A percentile compares a stretch with the other conserved stretches of the same genome.
phyloP scores from a whole-genome alignment of 805 yeast species.

The Sugiyamaella chiloensis region DNA sequence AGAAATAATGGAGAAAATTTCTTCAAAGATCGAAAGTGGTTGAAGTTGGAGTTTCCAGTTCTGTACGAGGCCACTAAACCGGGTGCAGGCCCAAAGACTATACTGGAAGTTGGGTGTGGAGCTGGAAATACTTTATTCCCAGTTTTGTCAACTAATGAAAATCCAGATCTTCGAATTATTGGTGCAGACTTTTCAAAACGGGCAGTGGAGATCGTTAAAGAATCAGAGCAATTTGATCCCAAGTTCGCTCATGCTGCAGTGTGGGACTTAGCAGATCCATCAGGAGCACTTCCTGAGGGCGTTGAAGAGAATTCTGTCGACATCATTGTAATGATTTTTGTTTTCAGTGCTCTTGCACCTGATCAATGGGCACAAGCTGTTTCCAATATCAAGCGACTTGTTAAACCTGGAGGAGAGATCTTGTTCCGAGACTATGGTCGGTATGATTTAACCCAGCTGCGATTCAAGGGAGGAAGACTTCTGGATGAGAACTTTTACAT shows the following conservation, averaged over 20 bases:
- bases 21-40: conserved; percentile 95
- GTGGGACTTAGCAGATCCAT: conserved; percentile 89
- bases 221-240: conserved; percentile 56
- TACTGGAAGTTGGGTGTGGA: conserved; percentile 95
- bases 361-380: conserved; percentile 86
- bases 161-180: conserved; percentile 64
- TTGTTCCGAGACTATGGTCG: conserved; percentile 93
- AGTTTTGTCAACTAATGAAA: conserved; percentile 74
- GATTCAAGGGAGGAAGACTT: conserved; percentile 84
- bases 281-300: conserved; percentile 75
- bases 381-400: conserved; percentile 58
- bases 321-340: conserved; percentile 91
- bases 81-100: conserved; percentile 65
- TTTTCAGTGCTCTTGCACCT: conserved; percentile 89
- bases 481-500: conserved; percentile 92
- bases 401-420: conserved; percentile 92
- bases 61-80: conserved; percentile 73
- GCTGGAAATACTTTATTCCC: conserved; percentile 98
- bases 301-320: conserved; percentile 80
- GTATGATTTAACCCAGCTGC: conserved; percentile 90
- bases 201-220: conserved; percentile 82
- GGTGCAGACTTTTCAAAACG: conserved; percentile 90
- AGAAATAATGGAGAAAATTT: conserved; percentile 88
- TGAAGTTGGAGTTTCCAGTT: conserved; percentile 88
- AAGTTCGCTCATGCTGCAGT: conserved; percentile 76